These are phyloP conservation scores for Ilex aquifolium DNA, from an alignment of 257 asterid genomes.

Conservation along the genomic window DNA sequence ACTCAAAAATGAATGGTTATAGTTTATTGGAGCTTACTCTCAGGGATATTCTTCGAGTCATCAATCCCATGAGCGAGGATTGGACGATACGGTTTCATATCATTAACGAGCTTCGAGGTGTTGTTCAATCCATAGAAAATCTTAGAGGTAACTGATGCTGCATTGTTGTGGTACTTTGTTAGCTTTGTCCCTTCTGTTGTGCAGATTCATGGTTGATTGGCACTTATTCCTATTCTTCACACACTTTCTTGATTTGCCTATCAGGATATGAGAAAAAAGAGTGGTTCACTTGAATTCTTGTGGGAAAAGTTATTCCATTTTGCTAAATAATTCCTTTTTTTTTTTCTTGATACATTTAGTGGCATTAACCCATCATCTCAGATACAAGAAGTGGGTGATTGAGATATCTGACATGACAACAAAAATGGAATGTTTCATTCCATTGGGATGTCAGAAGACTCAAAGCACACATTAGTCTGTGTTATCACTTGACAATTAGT, in stretches of 20 bases:
- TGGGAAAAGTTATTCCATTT: neutral
- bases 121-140: constrained; percentile 55
- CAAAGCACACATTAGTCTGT: too few species aligned
- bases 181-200: neutral
- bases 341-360: neutral
- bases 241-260: neutral
- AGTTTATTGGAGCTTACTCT: constrained; percentile 48
- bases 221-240: neutral
- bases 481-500: too few species aligned
- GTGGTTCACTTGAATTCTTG: neutral
- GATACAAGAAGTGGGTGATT: too few species aligned
- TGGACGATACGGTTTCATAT: constrained; percentile 53
- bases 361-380: too few species aligned
- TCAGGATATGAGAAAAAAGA: neutral
- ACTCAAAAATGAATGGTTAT: constrained; percentile 39
- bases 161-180: constrained; percentile 1
- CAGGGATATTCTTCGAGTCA: constrained; percentile 35
- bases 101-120: constrained; percentile 48
- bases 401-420: too few species aligned
- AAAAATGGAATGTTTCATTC: too few species aligned
- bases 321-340: too few species aligned
- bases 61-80: constrained; percentile 60
- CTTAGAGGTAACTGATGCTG: constrained; percentile 60
- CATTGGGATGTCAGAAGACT: too few species aligned
- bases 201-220: neutral